Evolutionary conservation across 106 monocot species (phyloP).

Genomic region (Acorus calamus): DNA sequence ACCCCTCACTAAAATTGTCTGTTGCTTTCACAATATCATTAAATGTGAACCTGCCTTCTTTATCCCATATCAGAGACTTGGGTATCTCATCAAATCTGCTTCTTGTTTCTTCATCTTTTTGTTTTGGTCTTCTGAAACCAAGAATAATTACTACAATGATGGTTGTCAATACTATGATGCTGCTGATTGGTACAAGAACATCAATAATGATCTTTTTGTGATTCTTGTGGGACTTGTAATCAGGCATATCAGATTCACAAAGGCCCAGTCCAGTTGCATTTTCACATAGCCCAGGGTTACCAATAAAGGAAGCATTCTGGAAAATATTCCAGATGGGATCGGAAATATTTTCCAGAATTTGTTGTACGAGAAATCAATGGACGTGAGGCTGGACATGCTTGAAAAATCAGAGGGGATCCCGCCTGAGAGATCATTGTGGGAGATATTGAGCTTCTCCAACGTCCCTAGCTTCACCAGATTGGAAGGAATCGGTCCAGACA

Average conservation of each 20-base stretch:
- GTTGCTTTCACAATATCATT: constrained; percentile 57
- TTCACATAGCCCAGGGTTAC: constrained; percentile 59
- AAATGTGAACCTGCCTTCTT: constrained; percentile 68
- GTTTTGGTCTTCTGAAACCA: constrained; percentile 1
- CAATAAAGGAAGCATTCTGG: constrained; percentile 25
- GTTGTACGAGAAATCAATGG: constrained; percentile 71
- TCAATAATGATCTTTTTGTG: constrained; percentile 28
- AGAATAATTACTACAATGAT: not conserved
- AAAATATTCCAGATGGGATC: constrained; percentile 41
- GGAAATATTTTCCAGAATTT: constrained; percentile 47
- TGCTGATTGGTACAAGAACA: constrained; percentile 32
- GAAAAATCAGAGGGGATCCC: constrained; percentile 28
- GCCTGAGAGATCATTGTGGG: constrained; percentile 51
- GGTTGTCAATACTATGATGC: constrained; percentile 9
- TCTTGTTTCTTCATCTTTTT: not conserved
- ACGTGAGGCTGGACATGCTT: constrained; percentile 33
- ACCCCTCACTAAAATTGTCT: constrained; percentile 51
- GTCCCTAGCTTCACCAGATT: constrained; percentile 34
- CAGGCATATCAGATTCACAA: constrained; percentile 16
- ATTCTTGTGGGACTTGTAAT: constrained; percentile 7
- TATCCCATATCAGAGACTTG: too few species aligned
- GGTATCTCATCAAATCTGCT: constrained; percentile 6
- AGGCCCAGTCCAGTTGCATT: constrained; percentile 26
- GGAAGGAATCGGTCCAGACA: constrained; percentile 44
- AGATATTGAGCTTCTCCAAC: constrained; percentile 51